A percentile compares a stretch with the other conserved stretches of the same genome.
Evolutionary conservation across 371 early-diverging fungal genomes (phyloP).

Genomic region (Aphelidium insulamus): DNA sequence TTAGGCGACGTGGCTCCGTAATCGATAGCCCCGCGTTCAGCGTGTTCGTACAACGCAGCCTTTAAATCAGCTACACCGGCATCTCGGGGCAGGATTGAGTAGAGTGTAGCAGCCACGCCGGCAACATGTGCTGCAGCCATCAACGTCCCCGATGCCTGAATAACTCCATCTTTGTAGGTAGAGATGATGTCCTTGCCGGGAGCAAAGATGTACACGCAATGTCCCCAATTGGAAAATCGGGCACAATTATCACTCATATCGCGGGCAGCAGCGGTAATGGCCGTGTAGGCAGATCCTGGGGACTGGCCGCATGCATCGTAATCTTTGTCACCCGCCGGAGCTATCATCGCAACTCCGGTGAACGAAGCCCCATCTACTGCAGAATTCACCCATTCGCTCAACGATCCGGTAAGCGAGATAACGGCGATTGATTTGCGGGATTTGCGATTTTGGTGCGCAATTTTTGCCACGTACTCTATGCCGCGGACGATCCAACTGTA

Average conservation of each 20-base stretch:
- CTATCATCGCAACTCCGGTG: slow-evolving; percentile 22
- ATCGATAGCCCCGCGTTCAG: too few species aligned
- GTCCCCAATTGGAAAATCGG: slow-evolving; percentile 45
- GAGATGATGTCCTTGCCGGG: slow-evolving; percentile 21
- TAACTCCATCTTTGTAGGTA: too few species aligned
- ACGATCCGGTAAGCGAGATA: too few species aligned
- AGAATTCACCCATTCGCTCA: too few species aligned
- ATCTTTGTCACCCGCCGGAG: slow-evolving; percentile 39
- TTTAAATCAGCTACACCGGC: too few species aligned
- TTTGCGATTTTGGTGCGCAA: too few species aligned
- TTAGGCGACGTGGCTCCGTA: too few species aligned
- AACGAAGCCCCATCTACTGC: slow-evolving; percentile 8
- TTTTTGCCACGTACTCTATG: too few species aligned
- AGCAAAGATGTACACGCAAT: slow-evolving; percentile 39
- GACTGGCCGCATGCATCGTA: slow-evolving; percentile 29
- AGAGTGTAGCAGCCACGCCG: slow-evolving; percentile 56
- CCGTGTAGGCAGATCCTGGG: slow-evolving; percentile 25
- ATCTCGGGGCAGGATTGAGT: too few species aligned
- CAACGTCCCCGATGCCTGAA: slow-evolving; percentile 67
- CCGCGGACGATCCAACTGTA: neutral
- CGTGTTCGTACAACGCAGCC: too few species aligned
- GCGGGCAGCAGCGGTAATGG: slow-evolving; percentile 41
- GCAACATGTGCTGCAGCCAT: slow-evolving; percentile 68
- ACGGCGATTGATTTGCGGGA: too few species aligned
- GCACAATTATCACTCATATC: slow-evolving; percentile 30